Conservation (phyloP, 139 green algal genomes). For the Desmodesmus armatus region DNA sequence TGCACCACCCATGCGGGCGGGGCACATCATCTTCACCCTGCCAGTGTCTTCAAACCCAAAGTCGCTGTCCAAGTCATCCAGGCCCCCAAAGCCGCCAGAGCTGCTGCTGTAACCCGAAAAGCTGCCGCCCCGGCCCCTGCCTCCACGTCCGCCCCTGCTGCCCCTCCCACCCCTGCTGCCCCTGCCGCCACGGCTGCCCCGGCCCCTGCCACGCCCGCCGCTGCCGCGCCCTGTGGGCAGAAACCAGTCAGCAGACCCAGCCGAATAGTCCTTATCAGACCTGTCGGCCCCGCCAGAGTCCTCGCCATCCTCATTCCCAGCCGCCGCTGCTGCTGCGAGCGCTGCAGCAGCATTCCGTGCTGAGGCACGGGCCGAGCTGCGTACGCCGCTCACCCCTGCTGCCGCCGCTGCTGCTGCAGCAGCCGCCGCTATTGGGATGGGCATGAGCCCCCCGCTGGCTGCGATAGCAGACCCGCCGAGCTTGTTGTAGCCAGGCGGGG, state of each 20-base stretch:
- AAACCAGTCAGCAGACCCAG: too few species aligned
- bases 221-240: slow-evolving; percentile 14
- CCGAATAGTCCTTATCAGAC: too few species aligned
- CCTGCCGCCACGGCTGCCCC: background rate
- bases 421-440: background rate
- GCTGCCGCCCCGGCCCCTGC: background rate
- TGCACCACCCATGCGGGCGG: background rate
- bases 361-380: slow-evolving; percentile 9
- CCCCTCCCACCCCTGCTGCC: background rate
- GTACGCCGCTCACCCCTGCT: background rate
- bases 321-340: background rate
- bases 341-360: slow-evolving; percentile 35
- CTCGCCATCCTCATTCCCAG: slow-evolving; percentile 2
- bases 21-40: slow-evolving; percentile 32
- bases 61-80: slow-evolving; percentile 8
- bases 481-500: slow-evolving; percentile 38
- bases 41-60: slow-evolving; percentile 1
- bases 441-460: background rate
- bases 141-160: background rate
- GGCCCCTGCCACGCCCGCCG: background rate
- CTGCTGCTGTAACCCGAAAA: background rate
- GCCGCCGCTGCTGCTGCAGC: background rate
- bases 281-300: background rate
- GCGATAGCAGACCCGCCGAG: slow-evolving; percentile 12
- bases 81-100: background rate